A percentile compares a stretch with the other conserved stretches of the same genome.
Evolutionary conservation across 306 rosid genomes (phyloP).

Genomic region (Quercus alba): DNA sequence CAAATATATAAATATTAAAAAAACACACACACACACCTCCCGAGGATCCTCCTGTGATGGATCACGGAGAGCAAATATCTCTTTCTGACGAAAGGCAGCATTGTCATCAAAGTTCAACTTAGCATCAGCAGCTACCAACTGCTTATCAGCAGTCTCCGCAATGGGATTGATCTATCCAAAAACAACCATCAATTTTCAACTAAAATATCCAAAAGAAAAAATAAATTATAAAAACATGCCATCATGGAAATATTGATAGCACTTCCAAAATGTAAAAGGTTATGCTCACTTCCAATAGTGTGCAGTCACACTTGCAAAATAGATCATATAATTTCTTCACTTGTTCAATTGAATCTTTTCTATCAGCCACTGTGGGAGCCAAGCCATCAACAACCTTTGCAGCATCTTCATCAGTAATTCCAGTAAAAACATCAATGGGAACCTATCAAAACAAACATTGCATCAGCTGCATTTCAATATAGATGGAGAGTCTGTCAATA

Average conservation of each 20-base stretch:
- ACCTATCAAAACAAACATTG: constrained; percentile 53
- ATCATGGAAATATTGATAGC: background rate
- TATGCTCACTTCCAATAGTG: constrained; percentile 88
- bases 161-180: constrained; percentile 83
- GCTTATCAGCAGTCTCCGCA: constrained; percentile 93
- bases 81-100: constrained; percentile 92
- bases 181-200: constrained; percentile 15
- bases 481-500: background rate
- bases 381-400: constrained; percentile 97
- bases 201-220: constrained; percentile 3
- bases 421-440: constrained; percentile 88
- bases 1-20: background rate
- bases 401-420: constrained; percentile 92
- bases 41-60: constrained; percentile 98
- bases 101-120: constrained; percentile 96
- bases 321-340: constrained; percentile 94
- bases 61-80: constrained; percentile 86
- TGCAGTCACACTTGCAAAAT: constrained; percentile 79
- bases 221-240: constrained; percentile 1
- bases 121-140: constrained; percentile 99
- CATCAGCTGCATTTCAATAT: constrained; percentile 20
- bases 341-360: constrained; percentile 83
- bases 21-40: constrained; percentile 50
- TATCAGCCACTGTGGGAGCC: constrained; percentile 78
- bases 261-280: background rate